These are phyloP conservation scores for Pleurostoma richardsiae DNA, from an alignment of 2,329 filamentous ascomycete genomes.

Conservation along the genomic window DNA sequence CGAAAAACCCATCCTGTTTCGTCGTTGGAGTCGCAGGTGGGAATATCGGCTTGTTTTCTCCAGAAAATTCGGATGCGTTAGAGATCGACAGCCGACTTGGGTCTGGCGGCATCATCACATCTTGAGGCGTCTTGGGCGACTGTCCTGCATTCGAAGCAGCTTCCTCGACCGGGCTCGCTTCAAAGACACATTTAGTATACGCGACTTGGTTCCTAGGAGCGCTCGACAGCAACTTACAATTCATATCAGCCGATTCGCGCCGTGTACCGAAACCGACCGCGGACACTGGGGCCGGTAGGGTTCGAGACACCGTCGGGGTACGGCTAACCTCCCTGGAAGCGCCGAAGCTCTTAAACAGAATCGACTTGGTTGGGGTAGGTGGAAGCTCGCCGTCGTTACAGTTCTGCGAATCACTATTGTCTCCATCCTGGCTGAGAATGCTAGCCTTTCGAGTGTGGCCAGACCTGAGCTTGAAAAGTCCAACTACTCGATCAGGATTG, in stretches of 20 bases:
- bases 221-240: constrained; percentile 34
- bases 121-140: constrained; percentile 75
- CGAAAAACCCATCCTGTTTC: constrained; percentile 49
- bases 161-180: constrained; percentile 59
- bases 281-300: constrained; percentile 32
- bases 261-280: constrained; percentile 22
- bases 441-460: constrained; percentile 55
- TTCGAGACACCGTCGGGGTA: constrained; percentile 12
- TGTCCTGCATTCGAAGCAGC: constrained; percentile 40
- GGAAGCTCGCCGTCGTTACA: constrained; percentile 66
- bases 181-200: constrained; percentile 47
- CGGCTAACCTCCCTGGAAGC: constrained; percentile 9
- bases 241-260: constrained; percentile 17
- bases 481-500: constrained; percentile 55
- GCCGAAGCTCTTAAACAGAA: constrained; percentile 31
- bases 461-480: constrained; percentile 57
- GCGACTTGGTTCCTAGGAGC: constrained; percentile 25
- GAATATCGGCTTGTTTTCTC: constrained; percentile 32
- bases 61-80: constrained; percentile 37
- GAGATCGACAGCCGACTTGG: constrained; percentile 82
- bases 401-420: constrained; percentile 50
- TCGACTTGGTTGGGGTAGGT: constrained; percentile 85
- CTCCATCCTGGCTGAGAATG: constrained; percentile 75
- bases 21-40: constrained; percentile 80
- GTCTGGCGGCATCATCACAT: constrained; percentile 70